These are phyloP conservation scores for Oryza longistaminata DNA, from an alignment of 176 grass and related monocot species.

Conservation along the genomic window DNA sequence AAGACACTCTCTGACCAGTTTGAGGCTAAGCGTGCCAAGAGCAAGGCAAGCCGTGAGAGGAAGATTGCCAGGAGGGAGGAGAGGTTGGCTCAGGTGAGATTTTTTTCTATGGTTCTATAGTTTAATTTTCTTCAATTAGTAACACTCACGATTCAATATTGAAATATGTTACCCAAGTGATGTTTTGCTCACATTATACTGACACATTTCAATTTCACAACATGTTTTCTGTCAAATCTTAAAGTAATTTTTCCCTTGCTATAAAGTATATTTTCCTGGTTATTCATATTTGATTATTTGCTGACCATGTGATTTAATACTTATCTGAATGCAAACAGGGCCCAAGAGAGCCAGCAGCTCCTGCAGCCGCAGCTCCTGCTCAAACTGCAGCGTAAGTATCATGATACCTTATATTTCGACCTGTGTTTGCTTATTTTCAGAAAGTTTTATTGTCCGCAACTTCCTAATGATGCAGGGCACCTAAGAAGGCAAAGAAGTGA, in stretches of 20 bases:
- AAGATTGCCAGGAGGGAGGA: slow-evolving; percentile 73
- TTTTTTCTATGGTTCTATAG: not conserved
- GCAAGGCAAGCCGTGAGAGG: slow-evolving; percentile 59
- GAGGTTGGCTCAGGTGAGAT: slow-evolving; percentile 65
- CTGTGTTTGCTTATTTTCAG: not conserved
- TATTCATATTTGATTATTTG: not conserved
- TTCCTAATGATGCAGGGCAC: slow-evolving; percentile 29
- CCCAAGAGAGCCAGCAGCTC: slow-evolving; percentile 37
- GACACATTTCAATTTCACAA: not conserved
- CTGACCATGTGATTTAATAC: not conserved
- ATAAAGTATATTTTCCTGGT: too few relatives aligned
- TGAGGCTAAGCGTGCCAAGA: slow-evolving; percentile 72
- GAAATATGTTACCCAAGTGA: not conserved
- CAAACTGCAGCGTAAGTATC: slow-evolving; percentile 46
- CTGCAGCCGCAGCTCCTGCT: slow-evolving; percentile 27
- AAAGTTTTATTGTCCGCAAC: not conserved
- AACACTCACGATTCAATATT: not conserved
- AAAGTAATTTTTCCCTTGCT: not conserved
- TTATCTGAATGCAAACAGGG: slow-evolving; percentile 32
- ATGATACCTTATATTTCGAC: not conserved
- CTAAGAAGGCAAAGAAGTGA: slow-evolving; percentile 66
- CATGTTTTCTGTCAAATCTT: not conserved
- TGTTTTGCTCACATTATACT: not conserved
- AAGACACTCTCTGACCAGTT: slow-evolving; percentile 70
- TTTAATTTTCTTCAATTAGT: not conserved